Evolutionary conservation across 768 basidiomycete species (phyloP).

Genomic region (Termitomyces sp.): DNA sequence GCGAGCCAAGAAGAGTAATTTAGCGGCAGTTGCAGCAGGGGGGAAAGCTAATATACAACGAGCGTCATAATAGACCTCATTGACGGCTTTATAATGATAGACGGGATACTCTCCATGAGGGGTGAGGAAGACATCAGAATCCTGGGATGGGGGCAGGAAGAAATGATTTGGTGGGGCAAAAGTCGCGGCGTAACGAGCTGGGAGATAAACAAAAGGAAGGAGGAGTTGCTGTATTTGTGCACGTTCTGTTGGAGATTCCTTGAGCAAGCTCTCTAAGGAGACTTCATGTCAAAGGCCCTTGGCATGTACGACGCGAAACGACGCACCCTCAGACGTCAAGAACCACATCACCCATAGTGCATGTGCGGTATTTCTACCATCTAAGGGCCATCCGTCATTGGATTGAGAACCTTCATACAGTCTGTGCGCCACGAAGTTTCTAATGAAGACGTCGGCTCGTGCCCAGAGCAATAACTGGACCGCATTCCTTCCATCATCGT

Average conservation of each 20-base stretch:
- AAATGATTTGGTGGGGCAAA: conserved; percentile 60
- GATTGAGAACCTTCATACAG: conserved; percentile 27
- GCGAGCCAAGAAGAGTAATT: conserved; percentile 56
- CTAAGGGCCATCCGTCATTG: conserved; percentile 44
- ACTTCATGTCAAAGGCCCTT: not conserved
- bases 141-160: conserved; percentile 37
- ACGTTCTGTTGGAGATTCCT: conserved; percentile 22
- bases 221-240: conserved; percentile 26
- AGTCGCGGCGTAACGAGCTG: conserved; percentile 50
- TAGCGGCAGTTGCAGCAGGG: conserved; percentile 50
- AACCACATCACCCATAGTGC: conserved; percentile 55
- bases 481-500: conserved; percentile 53
- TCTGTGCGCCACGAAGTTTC: conserved; percentile 29
- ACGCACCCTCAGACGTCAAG: conserved; percentile 35
- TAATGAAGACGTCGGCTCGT: conserved; percentile 34
- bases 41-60: conserved; percentile 29
- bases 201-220: conserved; percentile 41
- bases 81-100: conserved; percentile 25
- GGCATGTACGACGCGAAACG: not conserved
- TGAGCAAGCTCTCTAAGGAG: conserved; percentile 19
- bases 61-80: conserved; percentile 24
- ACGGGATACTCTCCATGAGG: conserved; percentile 43
- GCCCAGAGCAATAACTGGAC: conserved; percentile 39
- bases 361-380: conserved; percentile 39
- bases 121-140: conserved; percentile 19